Conservation (phyloP, 2,329 filamentous ascomycete genomes). For the Penicillium sp. region DNA sequence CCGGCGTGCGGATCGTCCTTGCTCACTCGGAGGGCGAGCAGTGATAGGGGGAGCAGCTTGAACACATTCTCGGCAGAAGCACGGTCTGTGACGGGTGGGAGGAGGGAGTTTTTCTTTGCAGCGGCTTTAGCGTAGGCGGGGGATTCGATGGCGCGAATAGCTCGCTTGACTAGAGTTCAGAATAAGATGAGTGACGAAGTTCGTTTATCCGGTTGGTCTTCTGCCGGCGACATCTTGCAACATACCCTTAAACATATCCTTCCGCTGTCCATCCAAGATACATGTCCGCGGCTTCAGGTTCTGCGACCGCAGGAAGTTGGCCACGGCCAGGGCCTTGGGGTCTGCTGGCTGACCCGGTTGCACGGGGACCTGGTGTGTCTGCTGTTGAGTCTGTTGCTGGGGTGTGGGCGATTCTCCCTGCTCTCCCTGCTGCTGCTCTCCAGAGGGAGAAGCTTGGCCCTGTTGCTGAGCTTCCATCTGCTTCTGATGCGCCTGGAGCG, state of each 20-base stretch:
- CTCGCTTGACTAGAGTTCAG: constrained; percentile 77
- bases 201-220: neutral
- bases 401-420: constrained; percentile 34
- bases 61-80: constrained; percentile 90
- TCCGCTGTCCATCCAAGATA: constrained; percentile 93
- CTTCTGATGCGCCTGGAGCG: constrained; percentile 49
- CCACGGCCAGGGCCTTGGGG: constrained; percentile 84
- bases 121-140: constrained; percentile 85
- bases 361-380: constrained; percentile 53
- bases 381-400: constrained; percentile 35
- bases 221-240: neutral
- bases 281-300: constrained; percentile 87
- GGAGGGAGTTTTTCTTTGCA: constrained; percentile 82
- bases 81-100: constrained; percentile 86
- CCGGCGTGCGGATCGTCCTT: constrained; percentile 80
- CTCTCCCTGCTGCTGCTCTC: constrained; percentile 45
- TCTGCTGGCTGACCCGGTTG: constrained; percentile 69
- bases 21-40: constrained; percentile 86
- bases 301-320: constrained; percentile 82
- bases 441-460: constrained; percentile 41
- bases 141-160: constrained; percentile 85
- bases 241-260: constrained; percentile 94
- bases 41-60: constrained; percentile 91
- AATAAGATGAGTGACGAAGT: neutral
- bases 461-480: constrained; percentile 41